Conservation (phyloP, 192 early-diverging fungal genomes). For the Glomus cerebriforme region DNA sequence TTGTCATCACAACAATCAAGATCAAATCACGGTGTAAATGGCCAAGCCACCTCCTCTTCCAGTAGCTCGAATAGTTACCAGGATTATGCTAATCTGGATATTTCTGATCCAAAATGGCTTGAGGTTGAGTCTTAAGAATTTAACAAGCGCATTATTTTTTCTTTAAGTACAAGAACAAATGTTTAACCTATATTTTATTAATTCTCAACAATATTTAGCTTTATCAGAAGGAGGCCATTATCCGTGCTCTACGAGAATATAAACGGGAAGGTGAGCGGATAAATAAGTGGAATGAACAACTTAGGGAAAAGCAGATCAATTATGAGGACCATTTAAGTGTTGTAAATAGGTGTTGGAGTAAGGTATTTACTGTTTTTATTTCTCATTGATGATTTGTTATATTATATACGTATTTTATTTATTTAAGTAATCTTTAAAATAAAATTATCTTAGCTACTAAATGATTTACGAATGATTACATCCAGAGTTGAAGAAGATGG, state of each 20-base stretch:
- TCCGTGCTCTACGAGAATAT: slow-evolving; percentile 9
- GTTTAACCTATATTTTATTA: not conserved
- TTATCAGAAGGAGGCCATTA: slow-evolving; percentile 13
- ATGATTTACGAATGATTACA: not conserved
- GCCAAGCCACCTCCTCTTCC: not conserved
- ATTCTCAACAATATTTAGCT: not conserved
- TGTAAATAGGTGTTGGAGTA: not conserved
- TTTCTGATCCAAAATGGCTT: slow-evolving; percentile 23
- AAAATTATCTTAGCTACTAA: not conserved
- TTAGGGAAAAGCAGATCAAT: not conserved
- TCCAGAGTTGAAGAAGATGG: not conserved
- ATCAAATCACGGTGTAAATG: not conserved
- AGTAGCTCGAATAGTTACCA: not conserved
- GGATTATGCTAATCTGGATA: not conserved
- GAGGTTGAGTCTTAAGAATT: slow-evolving; percentile 6
- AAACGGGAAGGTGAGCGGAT: not conserved
- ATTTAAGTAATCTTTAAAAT: not conserved
- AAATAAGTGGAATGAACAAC: not conserved
- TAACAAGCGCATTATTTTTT: too few species aligned
- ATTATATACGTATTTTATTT: not conserved
- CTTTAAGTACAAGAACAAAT: not conserved
- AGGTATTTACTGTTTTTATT: not conserved
- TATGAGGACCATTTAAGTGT: not conserved
- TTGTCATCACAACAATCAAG: slow-evolving; percentile 1
- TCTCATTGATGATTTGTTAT: not conserved